These are phyloP conservation scores for Fusarium anguioides DNA, from an alignment of 2,329 filamentous ascomycete species.

Conservation along the genomic window DNA sequence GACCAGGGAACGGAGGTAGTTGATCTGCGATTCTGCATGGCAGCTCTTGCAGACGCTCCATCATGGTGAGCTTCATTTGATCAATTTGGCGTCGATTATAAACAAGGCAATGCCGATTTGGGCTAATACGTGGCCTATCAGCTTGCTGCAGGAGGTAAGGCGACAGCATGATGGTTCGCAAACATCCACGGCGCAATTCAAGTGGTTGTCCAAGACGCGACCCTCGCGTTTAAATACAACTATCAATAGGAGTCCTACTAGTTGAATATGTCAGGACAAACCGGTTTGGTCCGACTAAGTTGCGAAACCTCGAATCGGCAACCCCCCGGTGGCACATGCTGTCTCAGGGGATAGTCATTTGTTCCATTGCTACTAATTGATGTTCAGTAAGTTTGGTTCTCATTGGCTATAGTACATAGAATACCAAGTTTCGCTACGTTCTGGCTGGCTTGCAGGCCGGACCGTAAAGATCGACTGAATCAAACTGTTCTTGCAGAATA, in stretches of 20 bases:
- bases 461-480: not conserved
- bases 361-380: not conserved
- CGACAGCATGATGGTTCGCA: slow-evolving; percentile 35
- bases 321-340: not conserved
- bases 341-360: not conserved
- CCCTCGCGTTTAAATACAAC: slow-evolving; percentile 14
- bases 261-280: slow-evolving; percentile 12
- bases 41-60: slow-evolving; percentile 20
- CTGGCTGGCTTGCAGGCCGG: not conserved
- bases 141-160: slow-evolving; percentile 14
- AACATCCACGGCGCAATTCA: slow-evolving; percentile 16
- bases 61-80: slow-evolving; percentile 9
- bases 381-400: not conserved
- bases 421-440: not conserved
- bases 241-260: slow-evolving; percentile 12
- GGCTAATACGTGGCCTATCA: slow-evolving; percentile 15
- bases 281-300: slow-evolving; percentile 4
- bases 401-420: not conserved
- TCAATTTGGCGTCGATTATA: slow-evolving; percentile 18
- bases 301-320: not conserved
- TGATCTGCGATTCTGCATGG: slow-evolving; percentile 8
- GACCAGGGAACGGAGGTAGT: slow-evolving; percentile 17
- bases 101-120: slow-evolving; percentile 33
- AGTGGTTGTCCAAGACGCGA: slow-evolving; percentile 30
- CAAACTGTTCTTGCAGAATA: too few species aligned